Conservation (phyloP, 495 filamentous ascomycete species). For the Talaromyces trachyspermus region DNA sequence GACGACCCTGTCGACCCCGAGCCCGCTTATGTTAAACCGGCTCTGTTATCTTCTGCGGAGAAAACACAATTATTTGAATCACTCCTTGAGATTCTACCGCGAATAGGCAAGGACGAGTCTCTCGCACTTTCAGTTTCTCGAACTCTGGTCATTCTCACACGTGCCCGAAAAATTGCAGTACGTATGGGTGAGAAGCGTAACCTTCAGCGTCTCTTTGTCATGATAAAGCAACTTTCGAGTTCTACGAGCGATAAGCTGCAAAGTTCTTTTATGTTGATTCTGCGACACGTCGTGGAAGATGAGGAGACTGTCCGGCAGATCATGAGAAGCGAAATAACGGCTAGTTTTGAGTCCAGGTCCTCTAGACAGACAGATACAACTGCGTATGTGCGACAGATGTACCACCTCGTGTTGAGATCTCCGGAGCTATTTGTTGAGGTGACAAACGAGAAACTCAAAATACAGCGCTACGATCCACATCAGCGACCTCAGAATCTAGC, state of each 20-base stretch:
- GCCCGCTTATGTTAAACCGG: constrained; percentile 50
- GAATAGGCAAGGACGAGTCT: constrained; percentile 77
- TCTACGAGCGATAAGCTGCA: constrained; percentile 67
- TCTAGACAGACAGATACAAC: constrained; percentile 59
- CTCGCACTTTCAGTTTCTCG: constrained; percentile 78
- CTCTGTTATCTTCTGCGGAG: constrained; percentile 57
- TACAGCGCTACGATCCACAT: constrained; percentile 51
- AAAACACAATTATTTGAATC: constrained; percentile 64
- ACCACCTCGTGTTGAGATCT: constrained; percentile 73
- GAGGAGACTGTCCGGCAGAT: constrained; percentile 83
- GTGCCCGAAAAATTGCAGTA: constrained; percentile 64
- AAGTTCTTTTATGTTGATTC: constrained; percentile 74
- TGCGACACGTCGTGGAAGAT: constrained; percentile 92
- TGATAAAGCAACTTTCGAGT: constrained; percentile 84
- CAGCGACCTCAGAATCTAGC: constrained; percentile 53
- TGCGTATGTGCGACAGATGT: constrained; percentile 66
- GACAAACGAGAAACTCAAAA: constrained; percentile 76
- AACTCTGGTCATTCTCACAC: constrained; percentile 84
- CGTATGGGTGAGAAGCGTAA: constrained; percentile 79
- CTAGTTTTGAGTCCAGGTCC: constrained; percentile 60
- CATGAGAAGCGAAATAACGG: constrained; percentile 84
- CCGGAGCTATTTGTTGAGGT: constrained; percentile 87
- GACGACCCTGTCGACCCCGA: constrained; percentile 35
- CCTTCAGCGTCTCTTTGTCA: constrained; percentile 82
- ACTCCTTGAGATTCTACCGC: constrained; percentile 73